A percentile compares a stretch with the other conserved stretches of the same genome.
phyloP scores from a whole-genome alignment of 768 basidiomycete species.

The Trametes villosa region DNA sequence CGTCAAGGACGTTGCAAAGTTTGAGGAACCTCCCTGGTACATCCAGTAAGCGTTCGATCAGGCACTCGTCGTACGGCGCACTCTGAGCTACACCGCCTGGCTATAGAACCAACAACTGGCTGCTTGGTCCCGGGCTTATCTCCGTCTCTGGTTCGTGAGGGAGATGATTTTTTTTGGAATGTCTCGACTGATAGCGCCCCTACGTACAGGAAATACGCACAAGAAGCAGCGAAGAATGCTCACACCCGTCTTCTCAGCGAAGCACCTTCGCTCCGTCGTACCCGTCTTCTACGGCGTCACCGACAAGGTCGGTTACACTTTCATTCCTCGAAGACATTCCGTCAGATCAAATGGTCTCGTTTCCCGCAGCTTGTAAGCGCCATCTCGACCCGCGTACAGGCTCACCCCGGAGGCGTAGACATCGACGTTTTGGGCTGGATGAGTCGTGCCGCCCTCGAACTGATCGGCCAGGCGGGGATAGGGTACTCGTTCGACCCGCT shows the following conservation, averaged over 20 bases:
- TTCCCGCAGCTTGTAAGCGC: not conserved
- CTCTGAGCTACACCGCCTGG: too few relatives aligned
- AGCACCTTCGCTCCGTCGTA: slow-evolving; percentile 16
- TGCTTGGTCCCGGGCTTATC: too few relatives aligned
- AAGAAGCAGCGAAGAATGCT: slow-evolving; percentile 29
- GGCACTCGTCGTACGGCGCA: too few relatives aligned
- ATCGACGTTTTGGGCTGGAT: not conserved
- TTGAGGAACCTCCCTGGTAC: slow-evolving; percentile 21
- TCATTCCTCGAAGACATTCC: not conserved
- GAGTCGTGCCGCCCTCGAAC: not conserved
- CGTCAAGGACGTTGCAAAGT: slow-evolving; percentile 20
- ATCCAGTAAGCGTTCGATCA: too few relatives aligned
- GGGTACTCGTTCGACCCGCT: slow-evolving; percentile 1
- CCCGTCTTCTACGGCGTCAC: slow-evolving; percentile 24
- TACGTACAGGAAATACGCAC: slow-evolving; percentile 28
- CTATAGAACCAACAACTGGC: too few relatives aligned
- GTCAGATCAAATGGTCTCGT: too few relatives aligned
- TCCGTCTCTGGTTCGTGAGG: too few relatives aligned
- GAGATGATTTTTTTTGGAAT: too few relatives aligned
- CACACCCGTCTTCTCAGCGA: slow-evolving; percentile 21
- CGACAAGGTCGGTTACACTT: slow-evolving; percentile 6
- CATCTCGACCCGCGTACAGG: not conserved
- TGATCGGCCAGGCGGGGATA: not conserved
- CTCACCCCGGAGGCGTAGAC: not conserved
- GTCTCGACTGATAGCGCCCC: too few relatives aligned